Percentiles rank a stretch among this genome's conserved stretches.
Conservation (phyloP, 148 eudicot species). For the Chenopodium quinoa region DNA sequence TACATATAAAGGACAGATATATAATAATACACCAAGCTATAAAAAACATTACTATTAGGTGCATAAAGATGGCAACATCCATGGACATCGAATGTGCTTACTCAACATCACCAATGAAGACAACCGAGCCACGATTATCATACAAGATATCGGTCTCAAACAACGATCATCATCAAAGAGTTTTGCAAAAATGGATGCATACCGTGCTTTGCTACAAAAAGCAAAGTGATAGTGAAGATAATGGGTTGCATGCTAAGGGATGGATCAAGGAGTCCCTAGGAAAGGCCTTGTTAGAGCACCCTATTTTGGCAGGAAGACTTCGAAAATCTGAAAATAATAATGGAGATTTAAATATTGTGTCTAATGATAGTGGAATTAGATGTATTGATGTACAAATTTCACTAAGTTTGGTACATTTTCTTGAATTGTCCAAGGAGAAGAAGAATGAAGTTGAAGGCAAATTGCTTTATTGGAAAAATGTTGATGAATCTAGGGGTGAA, state of each 20-base stretch:
- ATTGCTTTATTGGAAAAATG: constrained; percentile 49
- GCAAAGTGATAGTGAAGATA: constrained; percentile 20
- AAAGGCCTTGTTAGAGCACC: constrained; percentile 35
- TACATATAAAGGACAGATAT: no score
- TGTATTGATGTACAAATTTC: constrained; percentile 39
- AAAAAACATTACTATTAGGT: no score
- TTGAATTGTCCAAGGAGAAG: constrained; percentile 29
- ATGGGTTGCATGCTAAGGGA: constrained; percentile 40
- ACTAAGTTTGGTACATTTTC: constrained; percentile 32
- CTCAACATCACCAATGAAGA: background rate
- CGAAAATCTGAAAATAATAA: constrained; percentile 2
- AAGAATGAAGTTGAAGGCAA: constrained; percentile 26
- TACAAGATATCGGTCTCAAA: background rate
- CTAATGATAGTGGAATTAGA: constrained; percentile 50
- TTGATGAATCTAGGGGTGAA: constrained; percentile 27
- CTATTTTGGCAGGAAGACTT: constrained; percentile 47
- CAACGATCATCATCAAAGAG: background rate
- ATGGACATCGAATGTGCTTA: background rate
- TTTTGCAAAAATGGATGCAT: constrained; percentile 27
- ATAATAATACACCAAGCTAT: no score
- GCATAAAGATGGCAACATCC: background rate
- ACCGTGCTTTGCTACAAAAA: constrained; percentile 36
- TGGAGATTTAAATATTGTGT: constrained; percentile 35
- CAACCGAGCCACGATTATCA: background rate
- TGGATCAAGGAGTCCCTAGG: constrained; percentile 45